Conservation (phyloP, 139 green algal species). For the Chlorella vulgaris region DNA sequence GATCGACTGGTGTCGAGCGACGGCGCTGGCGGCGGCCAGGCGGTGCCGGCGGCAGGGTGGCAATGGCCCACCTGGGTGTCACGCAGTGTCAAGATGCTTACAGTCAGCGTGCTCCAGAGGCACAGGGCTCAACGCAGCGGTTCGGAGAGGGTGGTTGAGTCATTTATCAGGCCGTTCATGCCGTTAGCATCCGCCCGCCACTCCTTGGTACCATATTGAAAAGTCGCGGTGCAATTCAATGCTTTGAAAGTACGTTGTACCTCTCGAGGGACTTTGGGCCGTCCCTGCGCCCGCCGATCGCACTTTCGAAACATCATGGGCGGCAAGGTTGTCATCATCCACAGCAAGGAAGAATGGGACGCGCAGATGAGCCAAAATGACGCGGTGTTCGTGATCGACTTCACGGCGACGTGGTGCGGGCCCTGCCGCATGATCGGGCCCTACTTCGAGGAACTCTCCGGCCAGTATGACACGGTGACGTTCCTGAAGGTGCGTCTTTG, state of each 20-base stretch:
- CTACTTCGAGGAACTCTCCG: conserved; percentile 68
- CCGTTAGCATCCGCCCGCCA: too few relatives aligned
- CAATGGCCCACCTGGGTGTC: too few relatives aligned
- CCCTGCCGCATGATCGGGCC: conserved; percentile 83
- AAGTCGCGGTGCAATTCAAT: not conserved
- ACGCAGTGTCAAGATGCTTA: too few relatives aligned
- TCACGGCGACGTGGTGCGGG: conserved; percentile 83
- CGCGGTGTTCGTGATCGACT: conserved; percentile 69
- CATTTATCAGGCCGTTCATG: too few relatives aligned
- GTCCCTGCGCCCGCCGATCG: too few relatives aligned
- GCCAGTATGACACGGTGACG: conserved; percentile 39
- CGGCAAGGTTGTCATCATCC: conserved; percentile 13
- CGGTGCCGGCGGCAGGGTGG: too few relatives aligned
- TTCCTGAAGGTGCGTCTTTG: conserved; percentile 70
- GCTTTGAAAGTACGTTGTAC: not conserved
- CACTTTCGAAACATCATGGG: not conserved
- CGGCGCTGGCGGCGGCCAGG: too few relatives aligned
- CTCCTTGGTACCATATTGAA: too few relatives aligned
- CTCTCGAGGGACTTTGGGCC: not conserved
- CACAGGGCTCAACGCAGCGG: too few relatives aligned
- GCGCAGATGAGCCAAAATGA: not conserved
- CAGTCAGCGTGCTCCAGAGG: too few relatives aligned
- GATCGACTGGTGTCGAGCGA: too few relatives aligned
- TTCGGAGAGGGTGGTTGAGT: too few relatives aligned
- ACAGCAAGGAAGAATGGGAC: conserved; percentile 31